Conservation (phyloP, 2,329 filamentous ascomycete species). For the Fusarium palustre region DNA sequence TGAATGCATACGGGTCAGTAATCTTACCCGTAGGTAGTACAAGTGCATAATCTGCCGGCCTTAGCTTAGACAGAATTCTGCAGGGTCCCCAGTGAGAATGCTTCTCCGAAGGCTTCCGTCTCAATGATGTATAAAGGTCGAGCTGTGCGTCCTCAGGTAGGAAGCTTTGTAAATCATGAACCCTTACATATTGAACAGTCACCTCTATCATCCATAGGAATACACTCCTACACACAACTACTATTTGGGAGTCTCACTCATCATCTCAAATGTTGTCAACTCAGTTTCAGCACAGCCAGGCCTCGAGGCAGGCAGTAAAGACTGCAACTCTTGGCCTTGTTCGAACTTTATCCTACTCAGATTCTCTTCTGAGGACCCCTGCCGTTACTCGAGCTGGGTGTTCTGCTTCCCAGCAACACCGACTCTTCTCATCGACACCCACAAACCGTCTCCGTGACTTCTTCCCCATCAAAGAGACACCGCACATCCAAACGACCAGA, state of each 20-base stretch:
- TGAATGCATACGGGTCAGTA: slow-evolving; percentile 5
- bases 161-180: slow-evolving; percentile 10
- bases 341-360: slow-evolving; percentile 33
- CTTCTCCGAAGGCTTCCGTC: slow-evolving; percentile 22
- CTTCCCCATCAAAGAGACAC: slow-evolving; percentile 71
- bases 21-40: slow-evolving; percentile 14
- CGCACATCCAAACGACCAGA: slow-evolving; percentile 70
- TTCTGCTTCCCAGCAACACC: slow-evolving; percentile 33
- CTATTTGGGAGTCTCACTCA: slow-evolving; percentile 11
- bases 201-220: background rate
- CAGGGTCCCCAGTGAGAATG: background rate
- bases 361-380: slow-evolving; percentile 23
- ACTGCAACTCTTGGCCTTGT: slow-evolving; percentile 38
- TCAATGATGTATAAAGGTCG: slow-evolving; percentile 36
- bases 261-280: slow-evolving; percentile 46
- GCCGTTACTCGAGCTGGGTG: slow-evolving; percentile 28
- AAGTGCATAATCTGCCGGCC: slow-evolving; percentile 5
- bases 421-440: slow-evolving; percentile 63
- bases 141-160: slow-evolving; percentile 25
- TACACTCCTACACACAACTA: background rate
- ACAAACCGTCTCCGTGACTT: slow-evolving; percentile 64
- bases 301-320: slow-evolving; percentile 45
- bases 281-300: slow-evolving; percentile 39
- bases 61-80: background rate
- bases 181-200: slow-evolving; percentile 18